phyloP scores from a whole-genome alignment of 2,329 filamentous ascomycete species.

The Stachybotrys echinatus region DNA sequence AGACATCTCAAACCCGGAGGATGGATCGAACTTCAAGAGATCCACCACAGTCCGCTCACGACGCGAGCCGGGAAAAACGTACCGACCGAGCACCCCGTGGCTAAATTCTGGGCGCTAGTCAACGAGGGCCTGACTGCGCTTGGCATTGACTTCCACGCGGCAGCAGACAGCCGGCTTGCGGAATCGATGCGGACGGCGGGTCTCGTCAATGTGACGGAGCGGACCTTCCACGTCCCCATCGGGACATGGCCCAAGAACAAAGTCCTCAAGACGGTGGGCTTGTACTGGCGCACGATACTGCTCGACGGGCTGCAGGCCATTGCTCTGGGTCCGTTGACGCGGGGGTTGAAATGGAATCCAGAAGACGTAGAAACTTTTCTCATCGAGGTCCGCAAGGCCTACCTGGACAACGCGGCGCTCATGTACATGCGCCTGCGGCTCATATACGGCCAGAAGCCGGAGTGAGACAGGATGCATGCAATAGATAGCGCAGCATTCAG shows the following conservation, averaged over 20 bases:
- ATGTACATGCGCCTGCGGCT: conserved; percentile 53
- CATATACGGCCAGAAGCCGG: conserved; percentile 48
- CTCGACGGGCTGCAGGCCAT: conserved; percentile 46
- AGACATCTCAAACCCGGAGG: conserved; percentile 49
- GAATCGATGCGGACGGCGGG: conserved; percentile 43
- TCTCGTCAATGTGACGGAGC: conserved; percentile 46
- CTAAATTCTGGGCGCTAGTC: conserved; percentile 41
- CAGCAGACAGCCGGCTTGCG: conserved; percentile 34
- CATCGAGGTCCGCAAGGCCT: conserved; percentile 41
- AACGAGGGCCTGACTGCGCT: conserved; percentile 35
- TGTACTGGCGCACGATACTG: conserved; percentile 46
- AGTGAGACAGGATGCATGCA: too few relatives aligned
- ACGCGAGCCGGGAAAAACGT: conserved; percentile 33
- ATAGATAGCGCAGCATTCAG: conserved; percentile 4
- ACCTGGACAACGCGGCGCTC: conserved; percentile 36
- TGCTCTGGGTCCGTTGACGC: conserved; percentile 45
- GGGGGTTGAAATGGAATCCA: conserved; percentile 40
- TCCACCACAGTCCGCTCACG: conserved; percentile 42
- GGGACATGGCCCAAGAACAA: conserved; percentile 50
- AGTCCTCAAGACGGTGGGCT: conserved; percentile 43
- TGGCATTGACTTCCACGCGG: conserved; percentile 41
- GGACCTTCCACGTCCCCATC: conserved; percentile 45
- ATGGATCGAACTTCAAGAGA: conserved; percentile 52
- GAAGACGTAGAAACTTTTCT: conserved; percentile 45
- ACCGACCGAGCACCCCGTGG: conserved; percentile 32